Percentiles rank a stretch among this genome's conserved stretches.
These are phyloP conservation scores for Trichomonas vaginalis DNA, from an alignment of 208 protist species.

Conservation along the genomic window DNA sequence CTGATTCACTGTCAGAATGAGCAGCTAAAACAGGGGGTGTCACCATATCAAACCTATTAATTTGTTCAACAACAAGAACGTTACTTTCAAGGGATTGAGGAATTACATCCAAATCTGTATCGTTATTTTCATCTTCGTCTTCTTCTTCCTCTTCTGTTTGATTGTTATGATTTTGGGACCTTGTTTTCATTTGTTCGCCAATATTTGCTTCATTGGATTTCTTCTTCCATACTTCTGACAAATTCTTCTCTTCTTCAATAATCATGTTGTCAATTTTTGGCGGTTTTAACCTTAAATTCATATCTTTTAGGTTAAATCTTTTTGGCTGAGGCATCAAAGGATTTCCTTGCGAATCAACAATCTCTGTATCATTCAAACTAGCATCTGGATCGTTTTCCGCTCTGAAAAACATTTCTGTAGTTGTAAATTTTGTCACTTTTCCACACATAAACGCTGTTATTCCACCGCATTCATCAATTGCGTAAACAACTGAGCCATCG, in stretches of 20 bases:
- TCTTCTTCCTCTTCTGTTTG: background rate
- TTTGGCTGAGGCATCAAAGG: no score
- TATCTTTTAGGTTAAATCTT: no score
- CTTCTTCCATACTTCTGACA: background rate
- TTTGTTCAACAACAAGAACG: background rate
- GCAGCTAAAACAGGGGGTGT: background rate
- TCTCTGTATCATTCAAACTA: no score
- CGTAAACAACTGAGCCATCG: background rate
- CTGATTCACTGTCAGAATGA: background rate
- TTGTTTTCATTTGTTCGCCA: background rate
- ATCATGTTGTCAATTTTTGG: no score
- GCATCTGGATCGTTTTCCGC: no score
- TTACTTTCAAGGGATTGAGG: no score
- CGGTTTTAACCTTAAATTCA: no score
- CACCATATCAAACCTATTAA: background rate
- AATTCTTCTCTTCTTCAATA: background rate
- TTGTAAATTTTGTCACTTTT: no score
- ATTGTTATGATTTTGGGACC: background rate
- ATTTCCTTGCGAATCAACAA: no score
- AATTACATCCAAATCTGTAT: background rate
- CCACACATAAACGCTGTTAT: background rate
- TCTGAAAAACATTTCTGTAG: no score
- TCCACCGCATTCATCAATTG: background rate
- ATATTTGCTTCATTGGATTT: background rate
- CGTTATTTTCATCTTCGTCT: background rate